Conservation (phyloP, 345 rosid species). For the Theobroma cacao region DNA sequence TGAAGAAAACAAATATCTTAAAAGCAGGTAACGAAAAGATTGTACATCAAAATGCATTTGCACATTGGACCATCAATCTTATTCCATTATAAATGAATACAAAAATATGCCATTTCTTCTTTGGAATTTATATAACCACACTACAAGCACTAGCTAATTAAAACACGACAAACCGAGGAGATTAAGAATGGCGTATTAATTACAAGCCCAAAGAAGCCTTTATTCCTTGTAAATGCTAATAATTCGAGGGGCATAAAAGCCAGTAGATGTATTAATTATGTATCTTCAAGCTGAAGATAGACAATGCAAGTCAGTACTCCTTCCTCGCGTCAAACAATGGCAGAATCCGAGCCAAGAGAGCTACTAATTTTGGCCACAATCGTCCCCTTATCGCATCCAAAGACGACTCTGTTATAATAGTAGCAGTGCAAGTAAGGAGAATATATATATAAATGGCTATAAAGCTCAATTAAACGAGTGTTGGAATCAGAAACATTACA, state of each 20-base stretch:
- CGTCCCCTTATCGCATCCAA: conserved; percentile 90
- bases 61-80: too few species aligned
- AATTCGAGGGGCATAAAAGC: not conserved
- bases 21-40: too few species aligned
- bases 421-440: not conserved
- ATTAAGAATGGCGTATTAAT: not conserved
- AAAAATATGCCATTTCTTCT: too few species aligned
- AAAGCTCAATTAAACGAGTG: not conserved
- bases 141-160: too few species aligned
- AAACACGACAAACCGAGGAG: not conserved
- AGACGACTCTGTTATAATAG: conserved; percentile 51
- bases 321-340: not conserved
- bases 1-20: too few species aligned
- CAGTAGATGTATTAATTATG: not conserved
- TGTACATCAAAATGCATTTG: too few species aligned
- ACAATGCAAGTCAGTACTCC: not conserved
- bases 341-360: not conserved
- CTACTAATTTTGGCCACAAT: conserved; percentile 62
- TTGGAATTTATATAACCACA: not conserved
- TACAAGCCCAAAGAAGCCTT: not conserved
- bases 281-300: not conserved
- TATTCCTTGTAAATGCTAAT: not conserved
- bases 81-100: too few species aligned
- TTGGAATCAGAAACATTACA: not conserved
- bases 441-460: not conserved